Evolutionary conservation across 83 land plant genomes (phyloP).

Genomic region (Picea abies): DNA sequence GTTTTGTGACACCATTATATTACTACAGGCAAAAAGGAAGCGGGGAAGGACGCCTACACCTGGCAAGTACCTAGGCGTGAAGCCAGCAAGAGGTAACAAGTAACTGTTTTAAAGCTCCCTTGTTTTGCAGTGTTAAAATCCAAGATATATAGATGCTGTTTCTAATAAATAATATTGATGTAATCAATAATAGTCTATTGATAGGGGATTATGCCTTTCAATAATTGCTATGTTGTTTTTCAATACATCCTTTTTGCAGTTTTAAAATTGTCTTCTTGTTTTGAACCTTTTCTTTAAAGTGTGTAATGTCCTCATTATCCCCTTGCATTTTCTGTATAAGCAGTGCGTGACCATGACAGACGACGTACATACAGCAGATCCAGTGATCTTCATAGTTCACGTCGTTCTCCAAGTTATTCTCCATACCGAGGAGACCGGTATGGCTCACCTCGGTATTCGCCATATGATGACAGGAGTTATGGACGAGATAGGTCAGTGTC

Average conservation of each 20-base stretch:
- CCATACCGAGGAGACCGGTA: constrained; percentile 42
- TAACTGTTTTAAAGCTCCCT: not conserved
- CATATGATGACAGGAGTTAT: constrained; percentile 16
- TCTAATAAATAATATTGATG: no score
- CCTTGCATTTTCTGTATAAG: no score
- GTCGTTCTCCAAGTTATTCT: constrained; percentile 51
- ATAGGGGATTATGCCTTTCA: constrained; percentile 15
- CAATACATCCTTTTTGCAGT: not conserved
- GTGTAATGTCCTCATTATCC: no score
- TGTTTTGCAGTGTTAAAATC: no score
- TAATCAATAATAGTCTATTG: no score
- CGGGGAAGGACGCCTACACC: constrained; percentile 92
- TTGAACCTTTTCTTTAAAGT: not conserved
- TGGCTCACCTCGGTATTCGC: constrained; percentile 25
- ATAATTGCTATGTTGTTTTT: no score
- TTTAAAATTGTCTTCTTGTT: no score
- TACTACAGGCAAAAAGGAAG: constrained; percentile 66
- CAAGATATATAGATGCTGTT: not conserved
- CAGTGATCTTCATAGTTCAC: constrained; percentile 28
- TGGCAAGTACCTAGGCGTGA: constrained; percentile 75
- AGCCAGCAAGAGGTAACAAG: constrained; percentile 32
- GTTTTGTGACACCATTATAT: no score
- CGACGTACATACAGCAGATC: constrained; percentile 25
- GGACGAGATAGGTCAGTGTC: constrained; percentile 41
- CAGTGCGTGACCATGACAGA: constrained; percentile 39